Conservation (phyloP, 495 filamentous ascomycete species). For the Podospora didyma region DNA sequence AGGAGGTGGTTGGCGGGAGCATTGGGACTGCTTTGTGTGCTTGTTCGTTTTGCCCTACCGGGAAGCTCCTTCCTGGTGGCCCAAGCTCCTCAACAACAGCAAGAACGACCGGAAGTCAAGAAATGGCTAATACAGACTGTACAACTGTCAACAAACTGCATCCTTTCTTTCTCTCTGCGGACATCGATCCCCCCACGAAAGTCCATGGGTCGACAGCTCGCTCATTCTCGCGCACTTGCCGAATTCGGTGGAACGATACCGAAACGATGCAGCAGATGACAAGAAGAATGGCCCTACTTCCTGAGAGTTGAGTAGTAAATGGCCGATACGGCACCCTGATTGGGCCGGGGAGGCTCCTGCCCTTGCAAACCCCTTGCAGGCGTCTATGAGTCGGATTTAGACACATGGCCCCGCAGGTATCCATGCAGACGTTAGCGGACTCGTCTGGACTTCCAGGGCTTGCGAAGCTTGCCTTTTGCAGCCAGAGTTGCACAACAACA, state of each 20-base stretch:
- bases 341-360: constrained; percentile 14
- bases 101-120: too few relatives aligned
- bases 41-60: too few relatives aligned
- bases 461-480: too few relatives aligned
- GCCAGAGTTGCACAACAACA: too few relatives aligned
- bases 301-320: constrained; percentile 23
- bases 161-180: not conserved
- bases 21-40: too few relatives aligned
- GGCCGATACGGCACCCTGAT: constrained; percentile 10
- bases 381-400: constrained; percentile 32
- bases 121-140: too few relatives aligned
- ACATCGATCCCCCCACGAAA: constrained; percentile 17
- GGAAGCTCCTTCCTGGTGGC: constrained; percentile 9
- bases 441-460: not conserved
- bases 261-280: constrained; percentile 11
- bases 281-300: constrained; percentile 7
- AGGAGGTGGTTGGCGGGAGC: too few relatives aligned
- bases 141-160: too few relatives aligned
- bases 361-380: constrained; percentile 24
- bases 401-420: constrained; percentile 23
- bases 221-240: not conserved
- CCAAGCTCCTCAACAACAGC: constrained; percentile 12
- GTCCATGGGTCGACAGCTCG: constrained; percentile 2
- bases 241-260: constrained; percentile 3
- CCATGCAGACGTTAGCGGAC: not conserved